Percentiles rank a stretch among this genome's conserved stretches.
These are phyloP conservation scores for Pseudogymnoascus sp. DNA, from an alignment of 2,329 filamentous ascomycete species.

Conservation along the genomic window DNA sequence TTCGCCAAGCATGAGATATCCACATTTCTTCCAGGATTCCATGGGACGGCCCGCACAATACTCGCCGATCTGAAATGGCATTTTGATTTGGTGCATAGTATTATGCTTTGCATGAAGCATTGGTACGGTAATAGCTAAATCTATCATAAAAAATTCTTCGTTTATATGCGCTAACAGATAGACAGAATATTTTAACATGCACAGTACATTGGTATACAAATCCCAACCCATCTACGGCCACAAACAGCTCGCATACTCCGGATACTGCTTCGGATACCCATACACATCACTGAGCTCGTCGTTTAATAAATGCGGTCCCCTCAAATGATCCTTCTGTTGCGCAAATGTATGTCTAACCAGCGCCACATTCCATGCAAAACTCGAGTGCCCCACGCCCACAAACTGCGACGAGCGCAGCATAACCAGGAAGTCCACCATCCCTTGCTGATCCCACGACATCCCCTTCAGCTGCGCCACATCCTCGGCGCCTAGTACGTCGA, in stretches of 20 bases:
- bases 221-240: constrained; percentile 18
- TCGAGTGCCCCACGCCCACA: constrained; percentile 13
- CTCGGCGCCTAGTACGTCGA: constrained; percentile 8
- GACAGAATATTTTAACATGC: not conserved
- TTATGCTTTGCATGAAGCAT: not conserved
- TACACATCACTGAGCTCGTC: constrained; percentile 24
- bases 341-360: constrained; percentile 22
- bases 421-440: constrained; percentile 15
- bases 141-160: not conserved
- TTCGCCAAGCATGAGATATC: not conserved
- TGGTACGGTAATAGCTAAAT: not conserved
- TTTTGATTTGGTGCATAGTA: not conserved
- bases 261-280: constrained; percentile 17
- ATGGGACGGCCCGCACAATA: not conserved
- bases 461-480: constrained; percentile 4
- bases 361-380: constrained; percentile 16
- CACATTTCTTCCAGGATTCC: not conserved
- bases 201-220: not conserved
- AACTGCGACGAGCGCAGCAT: constrained; percentile 14
- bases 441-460: constrained; percentile 17
- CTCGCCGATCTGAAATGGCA: not conserved
- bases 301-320: constrained; percentile 19
- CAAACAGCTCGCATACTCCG: constrained; percentile 21
- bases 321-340: constrained; percentile 15
- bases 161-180: not conserved